Evolutionary conservation across 23 red algal genomes (phyloP), one percentile per base, ranked within the genome.

Genomic region (Gracilaria vermiculophylla): DNA sequence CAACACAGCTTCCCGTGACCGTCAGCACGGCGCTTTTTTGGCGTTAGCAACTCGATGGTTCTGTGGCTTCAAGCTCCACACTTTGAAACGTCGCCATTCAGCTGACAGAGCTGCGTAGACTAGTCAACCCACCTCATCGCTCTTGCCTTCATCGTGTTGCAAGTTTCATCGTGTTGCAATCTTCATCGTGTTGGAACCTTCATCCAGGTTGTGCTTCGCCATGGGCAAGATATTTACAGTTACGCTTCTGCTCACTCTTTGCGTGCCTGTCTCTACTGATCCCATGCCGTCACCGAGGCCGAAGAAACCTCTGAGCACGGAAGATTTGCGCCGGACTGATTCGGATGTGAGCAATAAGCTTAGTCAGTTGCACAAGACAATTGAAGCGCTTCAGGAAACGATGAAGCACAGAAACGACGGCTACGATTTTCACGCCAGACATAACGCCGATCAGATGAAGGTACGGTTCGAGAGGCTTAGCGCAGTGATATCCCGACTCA

Each of bases 311-410:
- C 42, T 85, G 11, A 85, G 36, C 15, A 71, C 60, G 24, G 62
- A 48, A 16, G 84, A 88, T 15, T 53, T 88, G 31, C 69, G 58
- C 1, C 69, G 39, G 23, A 88, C 84, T 20, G 84, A 76, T 57
- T 58, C 53, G 28, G 84, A 88, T 76, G 84, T 88, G 69, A 43
- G 11, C 37, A 69, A 43, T 34, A 88, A 77, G 47, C 48, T 88
- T 17, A 48, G 67, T 34, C 84, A 88, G 48, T 44, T 88, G 33
- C 84, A 88, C 39, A 77, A 76, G 36, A 69, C 69, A 0, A 88
- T 88, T 43, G 84, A 88, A 16, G 84, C 69, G 41, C 31, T 88
- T 39, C 69, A 88, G 77, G 37, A 76, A 34, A 88, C 69, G 10
- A 53, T 88, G 39, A 77, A 88, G 56, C n/a, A 57, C 28, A 48